A percentile compares a stretch with the other conserved stretches of the same genome.
phyloP scores from a whole-genome alignment of 805 yeast genomes.

The Pichia occidentalis region DNA sequence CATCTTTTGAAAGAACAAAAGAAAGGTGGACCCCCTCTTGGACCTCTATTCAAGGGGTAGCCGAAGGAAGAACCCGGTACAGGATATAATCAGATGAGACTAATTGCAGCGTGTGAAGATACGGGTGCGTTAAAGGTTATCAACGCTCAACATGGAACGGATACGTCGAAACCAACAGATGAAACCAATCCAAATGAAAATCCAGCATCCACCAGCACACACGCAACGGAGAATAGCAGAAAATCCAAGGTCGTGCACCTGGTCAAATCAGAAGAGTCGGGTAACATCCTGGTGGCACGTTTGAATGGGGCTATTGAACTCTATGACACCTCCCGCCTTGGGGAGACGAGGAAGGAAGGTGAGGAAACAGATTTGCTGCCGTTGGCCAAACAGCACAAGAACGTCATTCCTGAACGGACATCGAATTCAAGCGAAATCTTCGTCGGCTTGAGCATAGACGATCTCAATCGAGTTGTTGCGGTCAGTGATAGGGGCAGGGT shows the following conservation, averaged over 20 bases:
- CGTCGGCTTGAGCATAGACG: slow-evolving; percentile 22
- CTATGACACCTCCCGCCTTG: slow-evolving; percentile 26
- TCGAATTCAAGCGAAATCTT: slow-evolving; percentile 8
- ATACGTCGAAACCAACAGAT: slow-evolving; percentile 56
- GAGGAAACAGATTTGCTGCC: slow-evolving; percentile 9
- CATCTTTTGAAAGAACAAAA: slow-evolving; percentile 3
- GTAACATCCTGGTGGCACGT: slow-evolving; percentile 37
- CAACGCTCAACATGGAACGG: slow-evolving; percentile 60
- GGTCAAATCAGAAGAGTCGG: slow-evolving; percentile 20
- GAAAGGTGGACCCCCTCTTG: too few relatives aligned
- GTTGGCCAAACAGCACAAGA: slow-evolving; percentile 3
- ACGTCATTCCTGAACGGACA: slow-evolving; percentile 1
- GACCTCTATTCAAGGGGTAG: too few relatives aligned
- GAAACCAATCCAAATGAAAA: slow-evolving; percentile 33
- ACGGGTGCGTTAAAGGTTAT: slow-evolving; percentile 62
- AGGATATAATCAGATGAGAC: slow-evolving; percentile 39
- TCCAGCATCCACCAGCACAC: slow-evolving; percentile 44
- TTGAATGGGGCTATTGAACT: slow-evolving; percentile 37
- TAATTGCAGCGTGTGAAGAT: slow-evolving; percentile 60
- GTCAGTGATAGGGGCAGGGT: slow-evolving; percentile 14
- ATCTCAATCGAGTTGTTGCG: slow-evolving; percentile 5
- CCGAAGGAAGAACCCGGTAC: not conserved
- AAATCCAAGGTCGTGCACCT: slow-evolving; percentile 32
- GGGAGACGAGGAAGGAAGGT: slow-evolving; percentile 10
- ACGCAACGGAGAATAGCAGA: slow-evolving; percentile 25